Evolutionary conservation across 2,329 filamentous ascomycete species (phyloP), one percentile per base, ranked within the genome.

Genomic region (Moelleriella libera): DNA sequence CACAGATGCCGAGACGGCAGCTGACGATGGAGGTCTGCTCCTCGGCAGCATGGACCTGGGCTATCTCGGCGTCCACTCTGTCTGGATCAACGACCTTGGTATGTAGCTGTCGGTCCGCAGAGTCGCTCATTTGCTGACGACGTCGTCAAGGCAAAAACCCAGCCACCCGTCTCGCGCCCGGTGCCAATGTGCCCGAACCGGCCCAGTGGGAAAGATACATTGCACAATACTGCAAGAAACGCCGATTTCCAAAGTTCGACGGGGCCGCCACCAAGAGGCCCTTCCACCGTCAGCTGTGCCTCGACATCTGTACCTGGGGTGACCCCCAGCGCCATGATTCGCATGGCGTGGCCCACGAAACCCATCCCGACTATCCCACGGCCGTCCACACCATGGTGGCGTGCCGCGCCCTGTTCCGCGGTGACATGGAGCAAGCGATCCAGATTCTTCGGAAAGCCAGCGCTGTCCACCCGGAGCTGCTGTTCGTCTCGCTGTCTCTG

Each of bases 261-360:
- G 82, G 82, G 3, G 67, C 75, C 4, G 59, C 72, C 4, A 88
- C 85, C 0, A 72, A 72, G 45, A 82, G 74, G 53, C 78, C 83
- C 0, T 74, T 82, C 45, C 84, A 88, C 56, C 74, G 87, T 43
- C 82, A 86, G 57, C 69, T 89, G 5, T 88, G 84, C 50, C 73
- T 92, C 5, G 78, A 83, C 37, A 78, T 89, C 21, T 89, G 83
- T 57, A 75, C 78, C 44, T 87, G 83, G 79, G 79, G 83, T 71
- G 80, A 63, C 68, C 75, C 49, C 57, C 72, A 54, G 65, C 70
- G 55, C 48, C 61, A 71, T 43, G 67, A 71, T 41, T 62, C 65
- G 10, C 64, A 69, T 42, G 69, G 68, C 28, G 57, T 64, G 12
- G 68, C 71, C 63, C 58, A 62, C 31, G 65, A 67, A 7, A 63